Base-by-base conservation (phyloP, 768 basidiomycete genomes). In the Neoboletus brunneissimus region DNA sequence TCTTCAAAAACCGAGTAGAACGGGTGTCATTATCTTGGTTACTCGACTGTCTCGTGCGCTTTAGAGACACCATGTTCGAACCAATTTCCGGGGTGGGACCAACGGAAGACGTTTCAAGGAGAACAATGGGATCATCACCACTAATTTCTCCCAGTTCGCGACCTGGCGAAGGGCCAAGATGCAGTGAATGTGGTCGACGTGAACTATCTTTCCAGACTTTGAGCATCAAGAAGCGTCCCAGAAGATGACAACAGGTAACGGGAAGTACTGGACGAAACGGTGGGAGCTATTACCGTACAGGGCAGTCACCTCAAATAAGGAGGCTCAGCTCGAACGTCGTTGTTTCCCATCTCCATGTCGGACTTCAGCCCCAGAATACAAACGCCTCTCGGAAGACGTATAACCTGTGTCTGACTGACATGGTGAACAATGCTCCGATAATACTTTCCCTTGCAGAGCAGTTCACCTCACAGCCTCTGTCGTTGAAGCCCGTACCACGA, bases 381-480 rank as follows among this genome's bases (percentile, higher is more conserved):
- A 32, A 10, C 20, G 15, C 46, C 38, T 43, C 31, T 11, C 40
- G 32, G 15, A 38, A 40, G 46, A 51, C 44, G 22, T 38, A 38
- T 51, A 51, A 40, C 25, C 45, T 16, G 53, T 51, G 44, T 54
- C 55, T 38, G 31, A 53, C 50, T 38, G 65, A 67, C 40, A 79
- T 75, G 76, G 78, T 81, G 72, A 88, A 88, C 71, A 82, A 88
- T 74, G 76, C 69, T 9, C 46, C 71, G 22, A 49, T 73, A 41
- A 65, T 76, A 40, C 54, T 57, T 18, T 58, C 58, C 22, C 61
- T 77, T n/a, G 64, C 64, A 32, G 66, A 69, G 46, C 64, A 63
- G 20, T 55, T 73, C 25, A 45, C 60, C 35, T 55, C 62, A 25
- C 65, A 67, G 10, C 42, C 58, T 31, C 44, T 42, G 18, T 49